Conservation (phyloP, 805 yeast genomes). For the Candida krabiensis region DNA sequence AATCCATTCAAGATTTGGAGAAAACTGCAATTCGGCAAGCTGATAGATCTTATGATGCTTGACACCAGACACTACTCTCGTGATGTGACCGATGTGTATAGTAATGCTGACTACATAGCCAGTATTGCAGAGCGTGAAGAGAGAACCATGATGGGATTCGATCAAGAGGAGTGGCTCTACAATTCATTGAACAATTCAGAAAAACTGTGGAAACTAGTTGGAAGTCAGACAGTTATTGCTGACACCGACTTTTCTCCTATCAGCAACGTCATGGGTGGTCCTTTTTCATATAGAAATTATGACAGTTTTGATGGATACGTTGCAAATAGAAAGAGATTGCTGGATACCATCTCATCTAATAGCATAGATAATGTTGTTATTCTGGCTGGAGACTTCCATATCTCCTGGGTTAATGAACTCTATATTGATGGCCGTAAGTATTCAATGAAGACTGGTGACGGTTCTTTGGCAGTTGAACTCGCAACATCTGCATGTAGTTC, state of each 20-base stretch:
- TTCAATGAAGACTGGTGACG: constrained; percentile 21
- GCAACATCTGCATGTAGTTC: constrained; percentile 26
- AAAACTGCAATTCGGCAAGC: constrained; percentile 20
- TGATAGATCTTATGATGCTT: constrained; percentile 21
- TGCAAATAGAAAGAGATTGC: constrained; percentile 23
- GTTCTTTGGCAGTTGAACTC: constrained; percentile 25
- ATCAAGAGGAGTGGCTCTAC: constrained; percentile 28
- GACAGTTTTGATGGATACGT: constrained; percentile 30
- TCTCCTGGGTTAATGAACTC: constrained; percentile 25
- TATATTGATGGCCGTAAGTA: constrained; percentile 12
- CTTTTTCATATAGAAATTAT: constrained; percentile 20
- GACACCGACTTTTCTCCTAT: constrained; percentile 17
- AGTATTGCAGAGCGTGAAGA: constrained; percentile 19
- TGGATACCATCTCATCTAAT: constrained; percentile 15
- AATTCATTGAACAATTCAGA: constrained; percentile 14
- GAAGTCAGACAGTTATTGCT: constrained; percentile 18
- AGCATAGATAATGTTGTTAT: constrained; percentile 18
- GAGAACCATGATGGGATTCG: constrained; percentile 28
- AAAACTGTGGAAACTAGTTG: constrained; percentile 18
- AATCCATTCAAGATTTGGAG: constrained; percentile 23
- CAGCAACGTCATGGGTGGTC: constrained; percentile 20
- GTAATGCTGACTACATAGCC: constrained; percentile 18
- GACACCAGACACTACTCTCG: constrained; percentile 28
- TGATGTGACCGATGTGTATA: constrained; percentile 25
- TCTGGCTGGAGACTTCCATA: constrained; percentile 28